A percentile compares a stretch with the other conserved stretches of the same genome.
phyloP scores from a whole-genome alignment of 2,329 filamentous ascomycete genomes.

The Fusarium buharicum region DNA sequence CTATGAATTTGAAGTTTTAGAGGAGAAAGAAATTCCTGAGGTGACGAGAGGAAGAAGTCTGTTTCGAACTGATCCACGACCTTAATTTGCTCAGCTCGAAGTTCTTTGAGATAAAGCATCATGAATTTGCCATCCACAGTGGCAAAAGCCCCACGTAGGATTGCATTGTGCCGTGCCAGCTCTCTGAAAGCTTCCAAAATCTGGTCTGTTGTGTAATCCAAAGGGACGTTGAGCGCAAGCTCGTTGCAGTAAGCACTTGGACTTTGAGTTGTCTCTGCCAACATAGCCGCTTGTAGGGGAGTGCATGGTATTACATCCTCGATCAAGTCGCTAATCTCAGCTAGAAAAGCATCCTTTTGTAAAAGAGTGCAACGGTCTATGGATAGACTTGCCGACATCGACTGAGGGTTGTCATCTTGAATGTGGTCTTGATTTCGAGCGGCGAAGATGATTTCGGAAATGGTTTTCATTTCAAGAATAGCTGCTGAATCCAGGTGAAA shows the following conservation, averaged over 20 bases:
- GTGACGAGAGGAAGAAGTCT: constrained; percentile 53
- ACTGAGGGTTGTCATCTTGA: background rate
- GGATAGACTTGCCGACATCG: constrained; percentile 26
- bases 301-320: constrained; percentile 71
- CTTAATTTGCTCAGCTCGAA: constrained; percentile 57
- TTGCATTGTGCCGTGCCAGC: constrained; percentile 67
- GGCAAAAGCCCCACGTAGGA: constrained; percentile 79
- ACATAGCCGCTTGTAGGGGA: constrained; percentile 80
- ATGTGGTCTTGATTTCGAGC: constrained; percentile 10
- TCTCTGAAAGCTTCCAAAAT: constrained; percentile 61
- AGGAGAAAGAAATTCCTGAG: constrained; percentile 62
- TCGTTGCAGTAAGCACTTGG: constrained; percentile 79
- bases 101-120: constrained; percentile 67
- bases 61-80: constrained; percentile 52
- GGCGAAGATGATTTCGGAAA: constrained; percentile 47
- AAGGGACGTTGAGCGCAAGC: constrained; percentile 70
- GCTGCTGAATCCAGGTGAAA: constrained; percentile 67
- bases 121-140: constrained; percentile 55
- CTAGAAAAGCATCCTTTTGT: constrained; percentile 23
- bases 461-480: constrained; percentile 67
- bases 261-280: constrained; percentile 74
- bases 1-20: constrained; percentile 67
- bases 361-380: constrained; percentile 33
- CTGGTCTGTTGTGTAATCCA: constrained; percentile 47
- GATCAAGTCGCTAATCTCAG: constrained; percentile 42